These are phyloP conservation scores for Purpureocillium takamizusanense DNA, from an alignment of 2,329 filamentous ascomycete species.

Conservation along the genomic window DNA sequence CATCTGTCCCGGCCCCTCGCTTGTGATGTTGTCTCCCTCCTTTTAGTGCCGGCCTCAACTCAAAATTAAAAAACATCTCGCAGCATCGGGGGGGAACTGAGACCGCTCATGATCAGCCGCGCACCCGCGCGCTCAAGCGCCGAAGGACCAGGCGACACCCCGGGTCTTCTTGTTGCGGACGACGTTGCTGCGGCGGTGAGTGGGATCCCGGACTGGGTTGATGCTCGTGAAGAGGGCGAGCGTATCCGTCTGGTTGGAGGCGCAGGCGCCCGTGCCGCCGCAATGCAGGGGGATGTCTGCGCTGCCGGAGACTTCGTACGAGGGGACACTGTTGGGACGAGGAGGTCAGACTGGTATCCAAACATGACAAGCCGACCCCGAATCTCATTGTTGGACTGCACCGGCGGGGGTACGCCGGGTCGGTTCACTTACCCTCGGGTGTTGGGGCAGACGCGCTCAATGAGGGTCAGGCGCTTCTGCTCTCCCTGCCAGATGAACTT, in stretches of 20 bases:
- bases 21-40: too few relatives aligned
- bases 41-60: not conserved
- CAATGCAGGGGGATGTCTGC: constrained; percentile 10
- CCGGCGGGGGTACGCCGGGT: too few relatives aligned
- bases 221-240: constrained; percentile 4
- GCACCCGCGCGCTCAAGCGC: not conserved
- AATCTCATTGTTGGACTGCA: too few relatives aligned
- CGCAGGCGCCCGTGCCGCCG: not conserved
- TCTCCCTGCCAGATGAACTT: constrained; percentile 32
- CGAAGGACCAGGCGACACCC: constrained; percentile 4
- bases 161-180: not conserved
- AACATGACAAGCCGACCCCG: not conserved
- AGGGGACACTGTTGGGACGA: not conserved
- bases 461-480: constrained; percentile 25
- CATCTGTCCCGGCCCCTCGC: too few relatives aligned
- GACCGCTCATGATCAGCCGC: too few relatives aligned
- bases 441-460: constrained; percentile 34
- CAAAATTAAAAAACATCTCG: constrained; percentile 3
- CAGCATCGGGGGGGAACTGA: not conserved
- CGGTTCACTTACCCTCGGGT: constrained; percentile 22
- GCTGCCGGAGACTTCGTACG: constrained; percentile 22
- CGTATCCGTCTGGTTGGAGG: not conserved
- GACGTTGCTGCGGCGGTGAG: not conserved
- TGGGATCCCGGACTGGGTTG: not conserved
- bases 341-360: not conserved